Base-by-base conservation (phyloP, 1,284 basidiomycete genomes). In the Golubevia sp. region DNA sequence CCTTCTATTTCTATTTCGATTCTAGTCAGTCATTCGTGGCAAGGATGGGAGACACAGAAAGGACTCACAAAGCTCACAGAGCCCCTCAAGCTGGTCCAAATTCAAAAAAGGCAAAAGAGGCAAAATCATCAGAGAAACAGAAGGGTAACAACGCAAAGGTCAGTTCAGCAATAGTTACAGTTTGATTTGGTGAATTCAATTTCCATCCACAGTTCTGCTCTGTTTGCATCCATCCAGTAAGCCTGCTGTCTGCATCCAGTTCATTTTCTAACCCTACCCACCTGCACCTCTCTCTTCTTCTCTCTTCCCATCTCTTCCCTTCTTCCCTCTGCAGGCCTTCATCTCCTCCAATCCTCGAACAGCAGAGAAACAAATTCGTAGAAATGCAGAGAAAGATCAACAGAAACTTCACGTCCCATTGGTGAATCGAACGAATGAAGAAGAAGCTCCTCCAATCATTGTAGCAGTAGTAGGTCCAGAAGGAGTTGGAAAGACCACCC, bases 391-490 rank as follows among this genome's bases (percentile, higher is more conserved):
- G 81, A 89, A 91, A 63, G 93, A 97, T 80, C 96, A 99, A 85
- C 93, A 93, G 11, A 88, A 94, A 48, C 88, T 98, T 1, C 97
- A 99, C 85, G 97, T 99, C 1, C 97, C 97, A 3, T 88, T 97
- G 34, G 92, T 98, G 56, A 91, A 98, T 83, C 89, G 97, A 63
- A 97, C 94, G 7, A 70, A 75, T 2, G 92, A 93, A 59, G 92
- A 94, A 67, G 88, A 91, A 57, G 93, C 96, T 1, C 96, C 97
- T 13, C 97, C 97, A 1, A 90, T 98, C 73, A 90, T 99, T 64
- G 90, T 99, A 50, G 96, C 95, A n/a, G 89, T 99, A 58, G 95
- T 98, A 56, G 97, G 97, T 0, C 96, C 97, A 15, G 91, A 95
- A 5, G 97, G 97, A 20, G 97, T 89, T 1, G 97, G 97, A 62